A percentile compares a stretch with the other conserved stretches of the same genome.
These are phyloP conservation scores for Fusarium keratoplasticum DNA, from an alignment of 2,329 filamentous ascomycete genomes.

Conservation along the genomic window DNA sequence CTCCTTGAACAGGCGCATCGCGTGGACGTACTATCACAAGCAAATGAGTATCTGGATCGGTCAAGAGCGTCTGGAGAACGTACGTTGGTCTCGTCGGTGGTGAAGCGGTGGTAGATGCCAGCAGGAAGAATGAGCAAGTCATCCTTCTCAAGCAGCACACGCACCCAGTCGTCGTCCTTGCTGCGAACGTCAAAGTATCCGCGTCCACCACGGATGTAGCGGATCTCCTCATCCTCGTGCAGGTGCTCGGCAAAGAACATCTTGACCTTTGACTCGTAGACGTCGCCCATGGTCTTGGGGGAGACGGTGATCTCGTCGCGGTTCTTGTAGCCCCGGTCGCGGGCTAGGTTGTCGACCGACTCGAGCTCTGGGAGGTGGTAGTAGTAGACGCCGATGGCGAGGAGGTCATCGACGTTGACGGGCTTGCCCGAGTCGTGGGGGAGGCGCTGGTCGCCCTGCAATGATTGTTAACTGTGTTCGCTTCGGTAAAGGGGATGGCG, in stretches of 20 bases:
- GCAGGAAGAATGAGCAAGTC: conserved; percentile 94
- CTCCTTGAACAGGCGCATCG: conserved; percentile 97
- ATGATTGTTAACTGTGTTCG: conserved; percentile 26
- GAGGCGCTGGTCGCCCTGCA: conserved; percentile 90
- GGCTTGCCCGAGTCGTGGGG: conserved; percentile 86
- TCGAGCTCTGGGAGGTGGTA: conserved; percentile 72
- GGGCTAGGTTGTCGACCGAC: conserved; percentile 79
- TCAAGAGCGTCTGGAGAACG: conserved; percentile 49
- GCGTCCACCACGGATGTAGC: conserved; percentile 88
- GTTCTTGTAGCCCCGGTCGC: conserved; percentile 87
- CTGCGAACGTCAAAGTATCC: conserved; percentile 95
- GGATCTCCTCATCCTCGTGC: conserved; percentile 98
- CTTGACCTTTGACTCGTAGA: conserved; percentile 95
- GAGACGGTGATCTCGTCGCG: conserved; percentile 93
- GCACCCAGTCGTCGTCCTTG: conserved; percentile 86
- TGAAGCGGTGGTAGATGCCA: conserved; percentile 98
- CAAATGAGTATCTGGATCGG: neutral
- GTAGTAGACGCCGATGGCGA: conserved; percentile 84
- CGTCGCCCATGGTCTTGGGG: conserved; percentile 83
- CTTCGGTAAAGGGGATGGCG: conserved; percentile 39
- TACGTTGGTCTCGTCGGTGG: conserved; percentile 91
- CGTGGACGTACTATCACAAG: conserved; percentile 82
- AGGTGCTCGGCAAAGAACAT: conserved; percentile 95
- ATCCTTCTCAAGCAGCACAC: conserved; percentile 84
- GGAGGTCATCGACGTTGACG: conserved; percentile 74